Evolutionary conservation across 306 rosid species (phyloP), one percentile per base, ranked within the genome.

Genomic region (Prunus kanzakura): DNA sequence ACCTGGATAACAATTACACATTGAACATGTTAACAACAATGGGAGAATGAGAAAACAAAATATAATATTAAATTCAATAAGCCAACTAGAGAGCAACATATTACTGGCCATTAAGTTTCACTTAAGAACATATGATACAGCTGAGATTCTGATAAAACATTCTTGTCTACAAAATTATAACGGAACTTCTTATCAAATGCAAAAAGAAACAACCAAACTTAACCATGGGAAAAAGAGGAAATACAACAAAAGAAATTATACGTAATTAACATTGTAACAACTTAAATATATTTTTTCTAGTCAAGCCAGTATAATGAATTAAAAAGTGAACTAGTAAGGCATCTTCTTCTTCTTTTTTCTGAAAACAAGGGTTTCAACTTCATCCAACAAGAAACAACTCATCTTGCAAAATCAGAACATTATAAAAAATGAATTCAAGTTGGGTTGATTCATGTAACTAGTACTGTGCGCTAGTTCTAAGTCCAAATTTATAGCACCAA

Each of bases 1-100:
- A 95, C 96, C 98, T 91, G 93, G 78, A 83, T 71, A 78, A 58
- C 76, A 71, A 65, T 57, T 62, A 68, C 74, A 77, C 56, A 46
- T 22, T 73, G 72, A 45, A 75, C 69, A 62, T 29, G 79, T 55
- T 22, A 81, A 80, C 47, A 54, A 75, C 70, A 55, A 80, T 70
- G 80, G 57, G 54, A 70, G 72, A 54, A 76, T 67, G 11, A 70
- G 8, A 73, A 51, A 64, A 68, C n/a, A 25, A 49, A 52, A 66
- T 30, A 47, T 41, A 61, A 23, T 49, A n/a, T 41, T 35, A 41
- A 64, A 47, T 47, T 61, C 29, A 67, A 29, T 38, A 58, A 16
- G 25, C 25, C 47, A 52, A 50, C 70, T 35, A 49, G 41, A 41
- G 69, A 76, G 60, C 47, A 74, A 27, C 79, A 67, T 64, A 20